Evolutionary conservation across 2,329 filamentous ascomycete genomes (phyloP), one percentile per base, ranked within the genome.

Genomic region (Talaromyces atroroseus): DNA sequence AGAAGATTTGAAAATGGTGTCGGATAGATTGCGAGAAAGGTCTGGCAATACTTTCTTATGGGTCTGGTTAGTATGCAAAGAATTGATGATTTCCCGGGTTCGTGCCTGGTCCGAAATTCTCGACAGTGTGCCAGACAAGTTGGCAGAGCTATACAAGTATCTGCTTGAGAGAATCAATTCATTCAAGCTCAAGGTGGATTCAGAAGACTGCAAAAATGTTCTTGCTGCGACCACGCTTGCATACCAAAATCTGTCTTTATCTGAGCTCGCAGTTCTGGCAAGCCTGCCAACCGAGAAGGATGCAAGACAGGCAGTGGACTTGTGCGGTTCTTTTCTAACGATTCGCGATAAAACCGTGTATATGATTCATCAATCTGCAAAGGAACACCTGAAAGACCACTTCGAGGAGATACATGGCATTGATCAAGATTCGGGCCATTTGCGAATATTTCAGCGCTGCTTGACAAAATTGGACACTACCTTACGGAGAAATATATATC

Each of bases 21-120:
- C 59, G 20, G 46, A 61, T 5, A 48, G 65, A 42, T 52, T 72
- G 21, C 50, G 52, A 26, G 29, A 58, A 54, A 68, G 69, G 58
- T 66, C 72, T 14, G 62, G 68, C 10, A 66, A 65, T 52, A 74
- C 67, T 2, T 76, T 76, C 49, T 66, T 77, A 12, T 75, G 69
- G 71, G 71, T 74, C 24, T 65, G 67, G 49, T 63, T 74, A 50
- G 68, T 68, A 12, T 74, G 68, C 58, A 62, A 68, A 61, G 54
- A 63, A 21, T 66, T 73, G 23, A 36, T 55, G 1, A 58, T 54
- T 52, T 46, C 68, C 1, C 68, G 67, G 47, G 14, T 58, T 24
- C 54, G 61, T 40, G 68, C 68, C 63, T 56, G 67, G 34, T 16
- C 56, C 3, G 51, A 3, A 3, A 40, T 18, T 18, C 16, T 40